Conservation (phyloP, 2,329 filamentous ascomycete species). For the Diplodia seriata region DNA sequence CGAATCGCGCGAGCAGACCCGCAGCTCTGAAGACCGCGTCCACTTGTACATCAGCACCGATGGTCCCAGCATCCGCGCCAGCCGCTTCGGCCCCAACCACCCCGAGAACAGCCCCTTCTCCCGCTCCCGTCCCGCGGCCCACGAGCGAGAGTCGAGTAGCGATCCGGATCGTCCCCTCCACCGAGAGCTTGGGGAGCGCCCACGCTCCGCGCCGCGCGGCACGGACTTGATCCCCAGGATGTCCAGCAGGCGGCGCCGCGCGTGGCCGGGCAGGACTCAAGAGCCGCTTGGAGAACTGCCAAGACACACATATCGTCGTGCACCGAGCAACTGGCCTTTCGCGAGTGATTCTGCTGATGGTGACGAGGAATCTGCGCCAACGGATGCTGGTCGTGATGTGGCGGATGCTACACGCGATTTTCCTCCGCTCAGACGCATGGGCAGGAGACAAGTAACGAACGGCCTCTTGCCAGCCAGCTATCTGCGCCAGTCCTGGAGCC, state of each 20-base stretch:
- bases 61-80: conserved; percentile 10
- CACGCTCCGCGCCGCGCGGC: conserved; percentile 1
- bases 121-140: conserved; percentile 1
- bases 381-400: conserved; percentile 33
- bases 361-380: conserved; percentile 31
- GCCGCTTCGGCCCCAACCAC: conserved; percentile 10
- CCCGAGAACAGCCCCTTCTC: conserved; percentile 7
- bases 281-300: conserved; percentile 24
- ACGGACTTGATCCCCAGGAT: not conserved
- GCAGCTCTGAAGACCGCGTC: conserved; percentile 32
- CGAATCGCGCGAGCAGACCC: conserved; percentile 40
- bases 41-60: conserved; percentile 24
- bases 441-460: conserved; percentile 47
- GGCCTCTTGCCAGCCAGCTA: conserved; percentile 47
- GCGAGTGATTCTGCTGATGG: conserved; percentile 34
- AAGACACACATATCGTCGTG: conserved; percentile 22
- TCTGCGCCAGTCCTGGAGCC: conserved; percentile 49
- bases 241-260: conserved; percentile 16
- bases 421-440: conserved; percentile 48
- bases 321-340: conserved; percentile 2
- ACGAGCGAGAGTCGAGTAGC: conserved; percentile 15
- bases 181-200: conserved; percentile 1
- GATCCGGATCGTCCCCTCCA: conserved; percentile 14
- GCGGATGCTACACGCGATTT: conserved; percentile 40
- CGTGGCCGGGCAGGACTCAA: conserved; percentile 5